Evolutionary conservation across 192 early-diverging fungal genomes (phyloP).

Genomic region (Linnemannia hyalina): DNA sequence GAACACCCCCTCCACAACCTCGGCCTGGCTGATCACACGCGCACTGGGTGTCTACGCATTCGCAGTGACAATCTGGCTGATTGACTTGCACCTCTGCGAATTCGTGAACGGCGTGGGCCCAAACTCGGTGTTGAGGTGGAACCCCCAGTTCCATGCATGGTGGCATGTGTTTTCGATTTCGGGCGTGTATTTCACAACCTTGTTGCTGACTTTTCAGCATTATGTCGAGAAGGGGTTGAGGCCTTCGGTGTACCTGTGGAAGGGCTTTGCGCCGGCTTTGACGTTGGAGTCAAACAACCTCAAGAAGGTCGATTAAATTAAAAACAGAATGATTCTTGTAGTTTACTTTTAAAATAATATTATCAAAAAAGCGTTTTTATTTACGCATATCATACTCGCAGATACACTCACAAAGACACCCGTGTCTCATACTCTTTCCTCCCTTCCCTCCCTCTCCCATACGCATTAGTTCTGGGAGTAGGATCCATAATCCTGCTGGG

Average conservation of each 20-base stretch:
- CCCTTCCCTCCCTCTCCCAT: neutral
- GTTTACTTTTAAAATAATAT: too few relatives aligned
- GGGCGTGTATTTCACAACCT: slow-evolving; percentile 61
- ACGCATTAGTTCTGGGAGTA: slow-evolving; percentile 11
- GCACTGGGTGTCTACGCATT: slow-evolving; percentile 32
- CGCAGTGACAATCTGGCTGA: slow-evolving; percentile 52
- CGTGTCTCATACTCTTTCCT: neutral
- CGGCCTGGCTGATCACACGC: slow-evolving; percentile 38
- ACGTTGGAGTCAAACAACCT: slow-evolving; percentile 5
- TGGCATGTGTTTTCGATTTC: slow-evolving; percentile 73
- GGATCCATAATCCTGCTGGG: slow-evolving; percentile 20
- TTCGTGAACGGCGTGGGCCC: slow-evolving; percentile 52
- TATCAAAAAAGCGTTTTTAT: neutral
- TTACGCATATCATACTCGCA: neutral
- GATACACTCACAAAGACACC: neutral
- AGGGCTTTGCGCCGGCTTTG: slow-evolving; percentile 34
- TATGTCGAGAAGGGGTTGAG: slow-evolving; percentile 33
- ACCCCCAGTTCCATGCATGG: slow-evolving; percentile 75
- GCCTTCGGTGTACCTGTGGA: slow-evolving; percentile 43
- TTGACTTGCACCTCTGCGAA: slow-evolving; percentile 54
- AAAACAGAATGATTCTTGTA: too few relatives aligned
- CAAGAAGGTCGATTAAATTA: slow-evolving; percentile 8
- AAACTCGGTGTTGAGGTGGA: slow-evolving; percentile 50
- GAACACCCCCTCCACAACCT: neutral
- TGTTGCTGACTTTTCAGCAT: slow-evolving; percentile 64